phyloP scores from a whole-genome alignment of 495 filamentous ascomycete genomes.

The Penicillium subrubescens region DNA sequence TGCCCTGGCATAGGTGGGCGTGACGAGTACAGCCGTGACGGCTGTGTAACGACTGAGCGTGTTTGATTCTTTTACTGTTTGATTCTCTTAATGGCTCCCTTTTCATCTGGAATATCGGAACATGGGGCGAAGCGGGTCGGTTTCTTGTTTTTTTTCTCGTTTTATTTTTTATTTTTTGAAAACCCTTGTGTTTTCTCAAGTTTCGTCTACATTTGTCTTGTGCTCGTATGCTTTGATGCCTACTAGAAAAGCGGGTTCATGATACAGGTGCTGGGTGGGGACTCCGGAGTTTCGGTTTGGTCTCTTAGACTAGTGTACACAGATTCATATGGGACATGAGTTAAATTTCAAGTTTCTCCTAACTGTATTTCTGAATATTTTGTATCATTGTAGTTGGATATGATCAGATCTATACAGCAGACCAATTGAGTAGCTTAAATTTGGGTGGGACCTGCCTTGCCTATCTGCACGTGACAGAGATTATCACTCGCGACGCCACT shows the following conservation, averaged over 20 bases:
- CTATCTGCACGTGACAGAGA: neutral
- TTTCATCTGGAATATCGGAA: conserved; percentile 6
- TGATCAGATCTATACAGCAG: no score
- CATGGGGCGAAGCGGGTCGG: conserved; percentile 20
- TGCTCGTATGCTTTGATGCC: conserved; percentile 26
- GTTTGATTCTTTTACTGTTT: neutral
- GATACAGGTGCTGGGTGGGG: conserved; percentile 26
- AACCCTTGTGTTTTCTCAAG: conserved; percentile 5
- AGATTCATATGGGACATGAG: neutral
- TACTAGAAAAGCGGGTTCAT: conserved; percentile 26
- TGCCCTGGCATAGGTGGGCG: conserved; percentile 27
- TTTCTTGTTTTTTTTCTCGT: conserved; percentile 7
- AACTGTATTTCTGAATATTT: neutral
- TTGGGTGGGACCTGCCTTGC: neutral
- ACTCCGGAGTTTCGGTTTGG: conserved; percentile 29
- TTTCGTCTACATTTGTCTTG: neutral
- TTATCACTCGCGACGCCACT: neutral
- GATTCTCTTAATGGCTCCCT: conserved; percentile 9
- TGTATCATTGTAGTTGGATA: no score
- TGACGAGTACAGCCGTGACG: conserved; percentile 2
- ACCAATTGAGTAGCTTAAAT: neutral
- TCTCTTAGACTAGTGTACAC: neutral
- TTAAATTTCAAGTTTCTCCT: neutral
- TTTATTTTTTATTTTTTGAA: neutral
- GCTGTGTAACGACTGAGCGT: conserved; percentile 18